A percentile compares a stretch with the other conserved stretches of the same genome.
phyloP scores from a whole-genome alignment of 345 rosid species.

The Toxicodendron radicans region DNA sequence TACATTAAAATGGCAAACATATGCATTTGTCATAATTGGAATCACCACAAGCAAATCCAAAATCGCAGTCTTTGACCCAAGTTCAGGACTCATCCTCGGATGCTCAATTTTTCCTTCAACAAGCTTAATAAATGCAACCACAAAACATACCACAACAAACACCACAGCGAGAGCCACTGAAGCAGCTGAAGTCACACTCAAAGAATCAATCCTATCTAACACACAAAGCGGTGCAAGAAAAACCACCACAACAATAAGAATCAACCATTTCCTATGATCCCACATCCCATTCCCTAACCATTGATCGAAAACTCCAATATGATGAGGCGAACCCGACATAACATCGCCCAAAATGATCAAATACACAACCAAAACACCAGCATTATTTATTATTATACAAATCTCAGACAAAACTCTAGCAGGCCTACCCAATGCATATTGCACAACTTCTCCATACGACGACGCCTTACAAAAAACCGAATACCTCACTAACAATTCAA shows the following conservation, averaged over 20 bases:
- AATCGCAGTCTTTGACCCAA: conserved; percentile 64
- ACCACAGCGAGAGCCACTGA: conserved; percentile 90
- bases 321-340: conserved; percentile 82
- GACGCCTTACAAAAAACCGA: conserved; percentile 67
- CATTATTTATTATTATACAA: conserved; percentile 90
- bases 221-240: conserved; percentile 88
- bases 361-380: conserved; percentile 88
- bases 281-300: conserved; percentile 90
- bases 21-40: conserved; percentile 91
- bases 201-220: conserved; percentile 82
- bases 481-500: conserved; percentile 72
- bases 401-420: conserved; percentile 82
- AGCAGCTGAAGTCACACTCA: conserved; percentile 87
- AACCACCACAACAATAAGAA: conserved; percentile 63
- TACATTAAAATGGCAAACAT: conserved; percentile 87
- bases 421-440: conserved; percentile 75
- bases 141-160: conserved; percentile 76
- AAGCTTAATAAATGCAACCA: conserved; percentile 74
- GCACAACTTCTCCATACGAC: conserved; percentile 88
- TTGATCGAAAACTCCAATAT: conserved; percentile 89
- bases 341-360: conserved; percentile 94
- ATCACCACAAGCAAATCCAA: conserved; percentile 91
- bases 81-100: conserved; percentile 79
- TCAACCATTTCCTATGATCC: conserved; percentile 85
- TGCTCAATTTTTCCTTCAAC: conserved; percentile 71